Conservation (phyloP, 768 basidiomycete species). For the Inosperma sp. region DNA sequence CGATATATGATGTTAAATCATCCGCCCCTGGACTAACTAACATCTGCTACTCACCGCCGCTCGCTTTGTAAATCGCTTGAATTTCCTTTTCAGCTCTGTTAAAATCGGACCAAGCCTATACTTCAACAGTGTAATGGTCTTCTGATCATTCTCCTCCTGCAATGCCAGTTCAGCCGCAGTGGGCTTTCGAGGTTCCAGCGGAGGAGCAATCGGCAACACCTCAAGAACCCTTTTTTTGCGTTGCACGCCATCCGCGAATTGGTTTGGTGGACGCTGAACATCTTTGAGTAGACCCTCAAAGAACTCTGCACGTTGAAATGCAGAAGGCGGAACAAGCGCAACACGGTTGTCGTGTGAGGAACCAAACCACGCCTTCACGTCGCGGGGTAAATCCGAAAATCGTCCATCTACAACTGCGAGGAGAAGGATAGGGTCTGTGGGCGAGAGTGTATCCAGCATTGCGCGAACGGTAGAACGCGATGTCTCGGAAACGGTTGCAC, state of each 20-base stretch:
- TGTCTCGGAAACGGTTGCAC: constrained; percentile 76
- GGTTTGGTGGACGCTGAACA: constrained; percentile 69
- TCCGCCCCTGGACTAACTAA: too few species aligned
- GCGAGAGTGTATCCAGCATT: constrained; percentile 86
- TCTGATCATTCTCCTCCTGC: constrained; percentile 79
- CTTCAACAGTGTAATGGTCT: constrained; percentile 74
- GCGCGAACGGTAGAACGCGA: constrained; percentile 81
- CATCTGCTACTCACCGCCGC: constrained; percentile 72
- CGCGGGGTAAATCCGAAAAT: constrained; percentile 63
- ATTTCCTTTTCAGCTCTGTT: constrained; percentile 86
- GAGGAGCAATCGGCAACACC: constrained; percentile 82
- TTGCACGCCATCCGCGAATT: constrained; percentile 86
- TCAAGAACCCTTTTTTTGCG: constrained; percentile 82
- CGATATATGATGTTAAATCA: too few species aligned
- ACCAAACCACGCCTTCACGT: constrained; percentile 93
- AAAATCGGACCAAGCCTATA: constrained; percentile 89
- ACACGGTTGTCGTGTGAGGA: constrained; percentile 69
- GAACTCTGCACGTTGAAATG: constrained; percentile 62
- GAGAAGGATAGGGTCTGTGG: constrained; percentile 90
- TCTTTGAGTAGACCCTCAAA: constrained; percentile 71
- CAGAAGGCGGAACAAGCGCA: constrained; percentile 48
- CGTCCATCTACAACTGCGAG: constrained; percentile 84
- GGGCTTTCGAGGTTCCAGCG: constrained; percentile 78
- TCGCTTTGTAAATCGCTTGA: constrained; percentile 81
- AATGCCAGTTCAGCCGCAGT: constrained; percentile 75